Evolutionary conservation across 2,329 filamentous ascomycete genomes (phyloP).

Genomic region (Penicillium sp.): DNA sequence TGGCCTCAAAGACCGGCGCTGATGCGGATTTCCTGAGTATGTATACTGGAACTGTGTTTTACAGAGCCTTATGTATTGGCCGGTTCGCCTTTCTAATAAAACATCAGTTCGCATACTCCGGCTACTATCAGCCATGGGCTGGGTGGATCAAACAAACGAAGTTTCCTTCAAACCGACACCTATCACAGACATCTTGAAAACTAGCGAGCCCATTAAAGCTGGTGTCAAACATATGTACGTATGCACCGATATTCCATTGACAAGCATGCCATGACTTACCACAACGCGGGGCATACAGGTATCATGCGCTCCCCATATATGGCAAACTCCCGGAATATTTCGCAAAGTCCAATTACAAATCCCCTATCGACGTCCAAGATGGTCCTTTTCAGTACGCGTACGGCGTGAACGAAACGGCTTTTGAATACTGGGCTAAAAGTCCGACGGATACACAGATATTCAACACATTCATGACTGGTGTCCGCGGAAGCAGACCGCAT

Average conservation of each 20-base stretch:
- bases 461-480: constrained; percentile 23
- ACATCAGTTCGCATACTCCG: constrained; percentile 10
- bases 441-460: constrained; percentile 15
- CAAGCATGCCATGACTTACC: not conserved
- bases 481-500: constrained; percentile 12
- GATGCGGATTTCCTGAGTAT: constrained; percentile 10
- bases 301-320: constrained; percentile 6
- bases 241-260: not conserved
- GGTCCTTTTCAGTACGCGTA: constrained; percentile 20
- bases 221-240: constrained; percentile 9
- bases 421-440: constrained; percentile 16
- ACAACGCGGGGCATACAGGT: not conserved
- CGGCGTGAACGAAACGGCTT: constrained; percentile 14
- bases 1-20: constrained; percentile 1
- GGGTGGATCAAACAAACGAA: constrained; percentile 9
- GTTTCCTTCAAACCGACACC: constrained; percentile 7
- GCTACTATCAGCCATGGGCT: constrained; percentile 10
- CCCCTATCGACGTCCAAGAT: constrained; percentile 12
- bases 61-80: too few species aligned
- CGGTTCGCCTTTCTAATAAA: not conserved
- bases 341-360: constrained; percentile 6
- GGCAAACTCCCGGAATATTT: constrained; percentile 11
- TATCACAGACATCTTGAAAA: constrained; percentile 8
- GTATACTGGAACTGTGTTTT: not conserved
- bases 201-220: constrained; percentile 6